phyloP scores from a whole-genome alignment of 306 rosid genomes.

The Begonia fuchsioides region DNA sequence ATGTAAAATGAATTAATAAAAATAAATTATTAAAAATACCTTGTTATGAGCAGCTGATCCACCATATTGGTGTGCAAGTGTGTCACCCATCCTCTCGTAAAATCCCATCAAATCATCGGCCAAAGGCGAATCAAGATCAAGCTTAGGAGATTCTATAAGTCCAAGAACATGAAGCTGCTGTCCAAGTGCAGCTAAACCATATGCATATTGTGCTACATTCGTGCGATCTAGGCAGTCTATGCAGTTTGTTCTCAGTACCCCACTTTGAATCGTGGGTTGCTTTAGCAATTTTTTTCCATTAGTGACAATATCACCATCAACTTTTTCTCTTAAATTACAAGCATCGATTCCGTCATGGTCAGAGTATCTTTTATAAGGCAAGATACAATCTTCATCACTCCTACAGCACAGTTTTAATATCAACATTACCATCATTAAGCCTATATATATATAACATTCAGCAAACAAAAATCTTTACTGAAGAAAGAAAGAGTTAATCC shows the following conservation, averaged over 20 bases:
- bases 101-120: slow-evolving; percentile 65
- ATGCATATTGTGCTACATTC: slow-evolving; percentile 92
- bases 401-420: slow-evolving; percentile 27
- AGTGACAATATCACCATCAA: slow-evolving; percentile 20
- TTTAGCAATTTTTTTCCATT: slow-evolving; percentile 28
- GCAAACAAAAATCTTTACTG: too few species aligned
- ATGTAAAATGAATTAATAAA: too few species aligned
- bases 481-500: too few species aligned
- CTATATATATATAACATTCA: background rate
- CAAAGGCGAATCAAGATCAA: slow-evolving; percentile 61
- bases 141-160: slow-evolving; percentile 27
- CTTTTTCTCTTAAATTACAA: slow-evolving; percentile 14
- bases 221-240: slow-evolving; percentile 98
- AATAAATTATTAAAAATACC: slow-evolving; percentile 26
- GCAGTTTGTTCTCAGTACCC: slow-evolving; percentile 91
- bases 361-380: slow-evolving; percentile 17
- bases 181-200: slow-evolving; percentile 79
- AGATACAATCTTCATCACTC: slow-evolving; percentile 12
- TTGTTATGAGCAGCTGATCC: slow-evolving; percentile 99
- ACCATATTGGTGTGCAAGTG: slow-evolving; percentile 85
- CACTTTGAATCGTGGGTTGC: slow-evolving; percentile 41
- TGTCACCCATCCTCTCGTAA: slow-evolving; percentile 96
- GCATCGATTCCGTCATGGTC: slow-evolving; percentile 16
- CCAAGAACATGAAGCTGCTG: slow-evolving; percentile 63
- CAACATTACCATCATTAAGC: slow-evolving; percentile 3